phyloP scores from a whole-genome alignment of 306 rosid genomes.

The Gillenia trifoliata region DNA sequence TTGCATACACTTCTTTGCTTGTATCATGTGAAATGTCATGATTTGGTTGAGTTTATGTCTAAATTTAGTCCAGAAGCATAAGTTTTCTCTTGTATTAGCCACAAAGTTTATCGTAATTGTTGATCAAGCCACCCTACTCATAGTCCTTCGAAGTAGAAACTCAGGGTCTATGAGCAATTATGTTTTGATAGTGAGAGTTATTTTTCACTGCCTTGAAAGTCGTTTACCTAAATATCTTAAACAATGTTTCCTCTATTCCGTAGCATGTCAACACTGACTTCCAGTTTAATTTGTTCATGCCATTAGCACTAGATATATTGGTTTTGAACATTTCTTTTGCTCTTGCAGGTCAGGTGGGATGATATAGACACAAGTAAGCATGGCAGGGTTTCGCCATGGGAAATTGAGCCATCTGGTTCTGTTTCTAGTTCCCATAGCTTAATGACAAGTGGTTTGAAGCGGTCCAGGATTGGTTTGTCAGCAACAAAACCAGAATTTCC shows the following conservation, averaged over 20 bases:
- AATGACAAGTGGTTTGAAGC: slow-evolving; percentile 69
- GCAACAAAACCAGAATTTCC: slow-evolving; percentile 60
- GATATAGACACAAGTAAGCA: slow-evolving; percentile 60
- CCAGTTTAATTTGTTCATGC: background rate
- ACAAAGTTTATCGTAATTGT: background rate
- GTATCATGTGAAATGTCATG: background rate
- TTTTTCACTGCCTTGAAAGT: background rate
- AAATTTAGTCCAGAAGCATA: background rate
- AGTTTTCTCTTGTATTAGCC: background rate
- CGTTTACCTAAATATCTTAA: background rate
- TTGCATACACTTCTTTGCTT: background rate
- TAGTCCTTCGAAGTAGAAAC: background rate
- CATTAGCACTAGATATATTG: background rate
- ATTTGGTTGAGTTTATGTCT: background rate
- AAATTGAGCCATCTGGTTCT: slow-evolving; percentile 82
- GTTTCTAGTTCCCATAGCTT: slow-evolving; percentile 51
- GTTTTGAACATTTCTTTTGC: background rate
- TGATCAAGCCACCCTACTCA: background rate
- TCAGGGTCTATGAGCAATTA: background rate
- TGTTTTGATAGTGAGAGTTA: background rate
- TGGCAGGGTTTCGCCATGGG: slow-evolving; percentile 98
- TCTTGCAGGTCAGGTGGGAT: slow-evolving; percentile 92
- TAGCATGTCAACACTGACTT: background rate
- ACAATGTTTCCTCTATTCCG: background rate
- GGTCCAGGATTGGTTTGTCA: slow-evolving; percentile 67